Conservation (phyloP, 2,329 filamentous ascomycete species). For the Scedosporium dehoogii region DNA sequence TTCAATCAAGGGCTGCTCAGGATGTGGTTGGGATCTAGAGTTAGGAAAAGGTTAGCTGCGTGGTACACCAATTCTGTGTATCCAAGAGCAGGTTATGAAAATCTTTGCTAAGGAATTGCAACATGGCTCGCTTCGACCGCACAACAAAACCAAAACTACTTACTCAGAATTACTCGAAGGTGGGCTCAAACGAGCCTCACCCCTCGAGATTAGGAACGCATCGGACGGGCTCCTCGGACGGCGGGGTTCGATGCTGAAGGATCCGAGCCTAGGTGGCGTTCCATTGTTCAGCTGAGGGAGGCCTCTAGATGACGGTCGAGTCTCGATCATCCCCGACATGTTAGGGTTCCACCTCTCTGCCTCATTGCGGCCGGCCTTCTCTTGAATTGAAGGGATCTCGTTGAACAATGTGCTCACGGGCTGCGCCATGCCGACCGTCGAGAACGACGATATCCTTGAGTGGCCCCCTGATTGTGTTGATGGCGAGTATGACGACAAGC, state of each 20-base stretch:
- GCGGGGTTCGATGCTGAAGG: slow-evolving; percentile 7
- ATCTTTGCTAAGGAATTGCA: not conserved
- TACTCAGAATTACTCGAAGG: not conserved
- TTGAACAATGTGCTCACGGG: slow-evolving; percentile 21
- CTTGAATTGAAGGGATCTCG: slow-evolving; percentile 28
- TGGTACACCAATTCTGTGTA: not conserved
- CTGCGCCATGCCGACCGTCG: slow-evolving; percentile 35
- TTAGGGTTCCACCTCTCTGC: not conserved
- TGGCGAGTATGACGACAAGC: slow-evolving; percentile 38
- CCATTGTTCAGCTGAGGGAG: not conserved
- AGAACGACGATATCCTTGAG: slow-evolving; percentile 44
- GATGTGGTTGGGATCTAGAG: not conserved
- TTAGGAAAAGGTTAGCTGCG: not conserved
- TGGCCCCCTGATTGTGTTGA: slow-evolving; percentile 35
- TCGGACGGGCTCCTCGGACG: slow-evolving; percentile 15
- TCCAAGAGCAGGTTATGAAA: too few species aligned
- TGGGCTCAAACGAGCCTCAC: not conserved
- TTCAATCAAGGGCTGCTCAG: not conserved
- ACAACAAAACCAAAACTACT: not conserved
- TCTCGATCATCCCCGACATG: not conserved
- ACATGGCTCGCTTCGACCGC: not conserved
- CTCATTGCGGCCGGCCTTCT: slow-evolving; percentile 18
- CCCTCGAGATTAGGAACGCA: slow-evolving; percentile 15
- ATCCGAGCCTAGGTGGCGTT: not conserved
- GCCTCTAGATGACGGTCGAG: not conserved